Percentiles rank a stretch among this genome's conserved stretches.
These are phyloP conservation scores for Aaosphaeria pasadenensis DNA, from an alignment of 2,329 filamentous ascomycete species.

Conservation along the genomic window DNA sequence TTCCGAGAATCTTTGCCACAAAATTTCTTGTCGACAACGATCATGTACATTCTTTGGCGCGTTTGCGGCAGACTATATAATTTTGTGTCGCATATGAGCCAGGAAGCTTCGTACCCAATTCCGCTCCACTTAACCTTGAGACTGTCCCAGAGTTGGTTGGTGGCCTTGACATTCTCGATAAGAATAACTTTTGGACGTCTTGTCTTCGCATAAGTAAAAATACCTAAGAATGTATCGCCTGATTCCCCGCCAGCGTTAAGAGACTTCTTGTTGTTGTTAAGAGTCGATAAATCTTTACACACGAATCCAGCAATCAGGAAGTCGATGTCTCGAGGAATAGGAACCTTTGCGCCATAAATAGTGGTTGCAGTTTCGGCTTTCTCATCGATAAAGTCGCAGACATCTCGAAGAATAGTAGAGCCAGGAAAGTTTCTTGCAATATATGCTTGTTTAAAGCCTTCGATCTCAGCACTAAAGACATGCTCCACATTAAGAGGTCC, in stretches of 20 bases:
- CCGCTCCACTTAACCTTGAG: slow-evolving; percentile 46
- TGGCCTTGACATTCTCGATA: slow-evolving; percentile 64
- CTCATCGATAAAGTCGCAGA: slow-evolving; percentile 42
- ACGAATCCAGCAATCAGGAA: slow-evolving; percentile 70
- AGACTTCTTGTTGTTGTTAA: slow-evolving; percentile 58
- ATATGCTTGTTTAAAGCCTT: slow-evolving; percentile 45
- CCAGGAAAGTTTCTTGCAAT: slow-evolving; percentile 48
- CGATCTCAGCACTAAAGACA: slow-evolving; percentile 47
- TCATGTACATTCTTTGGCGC: slow-evolving; percentile 43
- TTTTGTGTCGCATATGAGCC: slow-evolving; percentile 62
- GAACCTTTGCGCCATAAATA: slow-evolving; percentile 59
- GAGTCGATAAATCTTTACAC: slow-evolving; percentile 69
- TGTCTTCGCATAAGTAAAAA: slow-evolving; percentile 55
- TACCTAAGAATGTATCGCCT: slow-evolving; percentile 60
- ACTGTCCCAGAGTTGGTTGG: slow-evolving; percentile 56
- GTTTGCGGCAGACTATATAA: slow-evolving; percentile 73
- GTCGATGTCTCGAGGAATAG: slow-evolving; percentile 59
- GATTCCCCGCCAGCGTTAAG: slow-evolving; percentile 61
- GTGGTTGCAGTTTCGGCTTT: slow-evolving; percentile 57
- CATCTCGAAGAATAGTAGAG: slow-evolving; percentile 43
- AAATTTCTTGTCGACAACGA: slow-evolving; percentile 37
- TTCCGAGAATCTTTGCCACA: slow-evolving; percentile 11
- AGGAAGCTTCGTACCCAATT: slow-evolving; percentile 56
- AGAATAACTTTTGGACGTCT: slow-evolving; percentile 63
- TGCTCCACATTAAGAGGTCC: slow-evolving; percentile 31